Evolutionary conservation across 306 rosid genomes (phyloP).

Genomic region (Glycine tomentella): DNA sequence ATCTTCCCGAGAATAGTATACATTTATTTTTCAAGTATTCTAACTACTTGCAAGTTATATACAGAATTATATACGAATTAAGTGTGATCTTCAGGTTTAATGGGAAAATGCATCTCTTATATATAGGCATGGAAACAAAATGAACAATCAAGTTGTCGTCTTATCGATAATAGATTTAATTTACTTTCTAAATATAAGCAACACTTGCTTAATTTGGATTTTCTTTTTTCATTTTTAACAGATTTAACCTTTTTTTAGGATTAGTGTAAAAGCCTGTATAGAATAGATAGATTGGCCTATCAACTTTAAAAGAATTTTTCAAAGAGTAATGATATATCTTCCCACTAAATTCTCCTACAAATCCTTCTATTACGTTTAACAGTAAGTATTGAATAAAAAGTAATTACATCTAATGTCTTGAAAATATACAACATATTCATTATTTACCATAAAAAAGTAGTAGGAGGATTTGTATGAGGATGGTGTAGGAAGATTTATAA

Average conservation of each 20-base stretch:
- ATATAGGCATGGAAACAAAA: not conserved
- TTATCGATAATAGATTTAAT: not conserved
- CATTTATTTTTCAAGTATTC: not conserved
- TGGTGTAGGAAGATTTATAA: no score
- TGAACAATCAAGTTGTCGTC: not conserved
- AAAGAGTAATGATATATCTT: no score
- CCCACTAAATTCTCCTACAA: no score
- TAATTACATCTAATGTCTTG: no score
- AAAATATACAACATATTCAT: no score
- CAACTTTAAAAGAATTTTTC: not conserved
- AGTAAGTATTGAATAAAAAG: no score
- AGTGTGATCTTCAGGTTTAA: not conserved
- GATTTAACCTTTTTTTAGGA: not conserved
- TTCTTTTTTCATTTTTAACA: not conserved
- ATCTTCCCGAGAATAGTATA: not conserved
- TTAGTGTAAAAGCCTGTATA: no score
- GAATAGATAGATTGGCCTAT: no score
- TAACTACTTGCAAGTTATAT: not conserved
- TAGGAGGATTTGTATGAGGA: no score
- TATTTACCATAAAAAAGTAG: no score
- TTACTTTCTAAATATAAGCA: not conserved
- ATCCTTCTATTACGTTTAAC: no score
- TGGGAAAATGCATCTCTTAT: not conserved
- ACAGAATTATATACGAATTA: not conserved
- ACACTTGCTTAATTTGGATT: not conserved